Evolutionary conservation across 179 eudicot species (phyloP).

Genomic region (Actinidia chinensis): DNA sequence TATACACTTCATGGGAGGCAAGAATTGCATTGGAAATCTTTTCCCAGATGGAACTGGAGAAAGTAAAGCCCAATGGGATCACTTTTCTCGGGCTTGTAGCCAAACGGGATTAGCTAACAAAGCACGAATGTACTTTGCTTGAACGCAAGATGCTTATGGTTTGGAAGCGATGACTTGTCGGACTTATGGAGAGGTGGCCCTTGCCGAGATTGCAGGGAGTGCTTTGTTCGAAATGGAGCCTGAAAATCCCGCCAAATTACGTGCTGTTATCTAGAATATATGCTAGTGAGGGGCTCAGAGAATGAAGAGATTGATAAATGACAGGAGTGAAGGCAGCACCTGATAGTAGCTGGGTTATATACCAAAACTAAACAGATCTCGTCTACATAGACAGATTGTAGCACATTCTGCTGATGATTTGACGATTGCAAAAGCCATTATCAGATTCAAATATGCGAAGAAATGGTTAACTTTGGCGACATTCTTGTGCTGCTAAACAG

Average conservation of each 20-base stretch:
- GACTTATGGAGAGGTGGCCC: slow-evolving; percentile 62
- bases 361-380: slow-evolving; percentile 20
- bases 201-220: slow-evolving; percentile 60
- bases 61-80: slow-evolving; percentile 58
- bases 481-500: background rate
- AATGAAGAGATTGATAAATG: slow-evolving; percentile 50
- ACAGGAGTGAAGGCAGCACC: slow-evolving; percentile 58
- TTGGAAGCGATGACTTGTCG: slow-evolving; percentile 57
- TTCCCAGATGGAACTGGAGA: slow-evolving; percentile 49
- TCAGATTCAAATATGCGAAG: background rate
- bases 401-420: background rate
- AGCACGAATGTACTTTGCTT: slow-evolving; percentile 45
- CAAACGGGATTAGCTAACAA: slow-evolving; percentile 68
- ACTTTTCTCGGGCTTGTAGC: slow-evolving; percentile 75
- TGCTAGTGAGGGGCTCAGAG: slow-evolving; percentile 52
- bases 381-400: background rate
- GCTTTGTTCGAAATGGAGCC: slow-evolving; percentile 72
- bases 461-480: background rate
- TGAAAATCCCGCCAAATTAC: slow-evolving; percentile 62
- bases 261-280: slow-evolving; percentile 57
- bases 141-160: slow-evolving; percentile 42
- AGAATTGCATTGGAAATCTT: slow-evolving; percentile 47
- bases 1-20: slow-evolving; percentile 69
- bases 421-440: background rate
- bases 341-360: slow-evolving; percentile 64